These are phyloP conservation scores for Mortierella sp. DNA, from an alignment of 371 early-diverging fungal genomes.

Conservation along the genomic window DNA sequence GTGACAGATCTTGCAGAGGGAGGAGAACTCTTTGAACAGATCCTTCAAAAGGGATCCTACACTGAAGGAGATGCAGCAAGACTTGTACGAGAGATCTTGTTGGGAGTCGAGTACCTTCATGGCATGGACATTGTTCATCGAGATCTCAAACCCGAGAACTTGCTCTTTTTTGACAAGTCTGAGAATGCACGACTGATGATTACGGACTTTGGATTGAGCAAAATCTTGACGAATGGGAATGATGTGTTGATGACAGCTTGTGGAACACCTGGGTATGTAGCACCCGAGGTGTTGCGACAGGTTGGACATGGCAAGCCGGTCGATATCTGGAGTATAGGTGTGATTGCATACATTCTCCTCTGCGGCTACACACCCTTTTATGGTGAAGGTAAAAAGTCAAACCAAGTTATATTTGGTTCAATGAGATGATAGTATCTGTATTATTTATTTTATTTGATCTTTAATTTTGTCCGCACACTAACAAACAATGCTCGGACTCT, in stretches of 20 bases:
- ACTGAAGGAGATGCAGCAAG: constrained; percentile 78
- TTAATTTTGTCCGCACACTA: background rate
- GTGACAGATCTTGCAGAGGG: constrained; percentile 88
- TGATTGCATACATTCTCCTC: constrained; percentile 87
- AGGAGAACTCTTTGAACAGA: constrained; percentile 89
- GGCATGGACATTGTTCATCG: constrained; percentile 86
- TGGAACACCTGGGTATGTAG: constrained; percentile 89
- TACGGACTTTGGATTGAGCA: constrained; percentile 86
- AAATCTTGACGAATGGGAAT: constrained; percentile 72
- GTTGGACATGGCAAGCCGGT: constrained; percentile 73
- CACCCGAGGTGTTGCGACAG: constrained; percentile 86
- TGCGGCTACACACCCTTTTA: constrained; percentile 92
- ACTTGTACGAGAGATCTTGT: constrained; percentile 76
- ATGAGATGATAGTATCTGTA: no score
- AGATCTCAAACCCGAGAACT: constrained; percentile 87
- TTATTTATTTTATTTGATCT: background rate
- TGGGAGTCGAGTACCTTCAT: constrained; percentile 87
- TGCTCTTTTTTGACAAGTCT: constrained; percentile 65
- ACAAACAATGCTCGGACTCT: background rate
- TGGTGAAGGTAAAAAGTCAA: constrained; percentile 56
- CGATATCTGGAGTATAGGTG: constrained; percentile 93
- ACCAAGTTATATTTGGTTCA: no score
- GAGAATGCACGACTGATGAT: constrained; percentile 70
- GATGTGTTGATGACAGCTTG: constrained; percentile 80
- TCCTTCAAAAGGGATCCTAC: constrained; percentile 81